Evolutionary conservation across 768 basidiomycete species (phyloP).

Genomic region (Hemileccinum impolitum): DNA sequence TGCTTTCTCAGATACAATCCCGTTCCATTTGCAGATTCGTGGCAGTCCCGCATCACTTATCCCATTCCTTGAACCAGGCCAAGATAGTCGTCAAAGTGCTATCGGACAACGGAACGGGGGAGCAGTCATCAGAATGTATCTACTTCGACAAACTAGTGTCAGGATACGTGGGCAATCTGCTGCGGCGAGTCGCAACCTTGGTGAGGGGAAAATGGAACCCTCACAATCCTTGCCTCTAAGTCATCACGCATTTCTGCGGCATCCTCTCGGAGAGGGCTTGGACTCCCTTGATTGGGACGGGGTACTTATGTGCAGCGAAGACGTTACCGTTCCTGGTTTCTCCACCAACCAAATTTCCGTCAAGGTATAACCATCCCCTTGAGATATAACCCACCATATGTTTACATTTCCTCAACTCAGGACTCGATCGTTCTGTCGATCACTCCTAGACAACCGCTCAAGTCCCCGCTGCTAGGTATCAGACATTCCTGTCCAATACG

Average conservation of each 20-base stretch:
- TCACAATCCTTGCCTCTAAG: constrained; percentile 35
- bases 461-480: constrained; percentile 32
- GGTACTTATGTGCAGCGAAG: constrained; percentile 38
- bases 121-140: constrained; percentile 42
- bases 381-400: neutral
- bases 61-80: constrained; percentile 38
- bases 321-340: constrained; percentile 46
- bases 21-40: constrained; percentile 62
- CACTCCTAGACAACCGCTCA: constrained; percentile 38
- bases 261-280: constrained; percentile 24
- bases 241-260: constrained; percentile 2
- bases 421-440: constrained; percentile 56
- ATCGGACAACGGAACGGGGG: constrained; percentile 8
- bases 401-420: constrained; percentile 30
- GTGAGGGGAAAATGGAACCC: constrained; percentile 48
- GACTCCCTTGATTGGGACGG: constrained; percentile 63
- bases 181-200: constrained; percentile 30
- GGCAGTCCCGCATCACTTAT: constrained; percentile 44
- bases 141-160: constrained; percentile 49
- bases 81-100: neutral
- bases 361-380: constrained; percentile 38
- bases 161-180: constrained; percentile 26
- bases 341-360: constrained; percentile 42
- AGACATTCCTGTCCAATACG: constrained; percentile 51
- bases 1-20: constrained; percentile 53